Conservation (phyloP, 2,329 filamentous ascomycete genomes). For the Venturia aucupariae region DNA sequence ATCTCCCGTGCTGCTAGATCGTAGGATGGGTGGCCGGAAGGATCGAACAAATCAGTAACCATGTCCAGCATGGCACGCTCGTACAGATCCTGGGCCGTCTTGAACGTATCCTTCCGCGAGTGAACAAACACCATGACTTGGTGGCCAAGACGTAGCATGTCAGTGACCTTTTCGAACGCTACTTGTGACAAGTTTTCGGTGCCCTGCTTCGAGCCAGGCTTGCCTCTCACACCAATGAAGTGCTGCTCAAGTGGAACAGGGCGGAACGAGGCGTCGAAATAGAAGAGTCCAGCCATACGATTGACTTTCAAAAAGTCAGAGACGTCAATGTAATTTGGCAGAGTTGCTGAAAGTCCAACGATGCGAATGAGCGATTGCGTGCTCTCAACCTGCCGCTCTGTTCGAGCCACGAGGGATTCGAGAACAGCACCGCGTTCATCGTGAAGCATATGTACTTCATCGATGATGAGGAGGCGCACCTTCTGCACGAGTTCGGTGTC, state of each 20-base stretch:
- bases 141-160: conserved; percentile 86
- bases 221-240: conserved; percentile 93
- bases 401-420: conserved; percentile 90
- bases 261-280: conserved; percentile 92
- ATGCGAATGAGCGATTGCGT: conserved; percentile 96
- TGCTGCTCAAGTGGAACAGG: conserved; percentile 95
- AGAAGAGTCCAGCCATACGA: conserved; percentile 83
- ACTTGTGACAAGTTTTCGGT: conserved; percentile 82
- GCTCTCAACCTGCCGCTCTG: conserved; percentile 92
- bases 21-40: conserved; percentile 67
- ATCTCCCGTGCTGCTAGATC: conserved; percentile 73
- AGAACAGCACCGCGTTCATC: conserved; percentile 94
- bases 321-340: conserved; percentile 95
- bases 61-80: conserved; percentile 78
- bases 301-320: conserved; percentile 97
- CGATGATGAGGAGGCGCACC: conserved; percentile 89
- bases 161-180: conserved; percentile 86
- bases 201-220: conserved; percentile 68
- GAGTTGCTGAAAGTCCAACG: conserved; percentile 84
- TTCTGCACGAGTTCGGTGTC: conserved; percentile 98
- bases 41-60: conserved; percentile 75
- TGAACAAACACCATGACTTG: conserved; percentile 99
- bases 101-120: conserved; percentile 85
- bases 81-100: conserved; percentile 75
- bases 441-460: conserved; percentile 99